Percentiles rank a stretch among this genome's conserved stretches.
Evolutionary conservation across 75 land plant species (phyloP).

Genomic region (Picea sitchensis): DNA sequence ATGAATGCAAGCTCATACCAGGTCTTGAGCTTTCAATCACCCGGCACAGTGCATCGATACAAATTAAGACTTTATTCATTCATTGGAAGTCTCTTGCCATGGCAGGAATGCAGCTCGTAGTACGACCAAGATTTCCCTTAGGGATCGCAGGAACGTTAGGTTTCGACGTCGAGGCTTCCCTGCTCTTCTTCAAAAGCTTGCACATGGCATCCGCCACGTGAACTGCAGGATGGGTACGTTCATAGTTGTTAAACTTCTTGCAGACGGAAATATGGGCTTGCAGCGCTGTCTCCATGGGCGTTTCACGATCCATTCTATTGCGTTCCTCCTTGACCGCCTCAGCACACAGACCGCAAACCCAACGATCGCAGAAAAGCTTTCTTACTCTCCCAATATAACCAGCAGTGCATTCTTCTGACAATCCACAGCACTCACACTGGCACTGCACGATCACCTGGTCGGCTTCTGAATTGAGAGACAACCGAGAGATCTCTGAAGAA

Average conservation of each 20-base stretch:
- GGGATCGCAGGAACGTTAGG: not conserved
- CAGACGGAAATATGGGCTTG: constrained; percentile 44
- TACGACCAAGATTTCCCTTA: constrained; percentile 23
- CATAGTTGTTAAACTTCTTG: constrained; percentile 43
- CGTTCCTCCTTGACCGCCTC: constrained; percentile 75
- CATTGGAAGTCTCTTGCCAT: constrained; percentile 21
- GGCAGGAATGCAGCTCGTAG: constrained; percentile 64
- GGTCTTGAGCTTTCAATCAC: no score
- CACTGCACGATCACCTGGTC: no score
- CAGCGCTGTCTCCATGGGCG: constrained; percentile 51
- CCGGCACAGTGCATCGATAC: no score
- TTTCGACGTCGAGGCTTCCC: not conserved
- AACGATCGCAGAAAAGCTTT: constrained; percentile 45
- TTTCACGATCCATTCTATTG: constrained; percentile 6
- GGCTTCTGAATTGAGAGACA: no score
- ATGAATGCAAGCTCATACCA: no score
- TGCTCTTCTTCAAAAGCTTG: constrained; percentile 33
- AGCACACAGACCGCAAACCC: constrained; percentile 81
- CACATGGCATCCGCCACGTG: constrained; percentile 49
- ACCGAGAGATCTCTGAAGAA: no score
- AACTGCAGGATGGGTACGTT: constrained; percentile 53
- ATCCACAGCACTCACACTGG: constrained; percentile 77
- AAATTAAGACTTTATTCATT: no score
- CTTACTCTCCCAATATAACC: constrained; percentile 36
- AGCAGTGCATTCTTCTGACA: constrained; percentile 68